phyloP scores from a whole-genome alignment of 805 yeast species.

The Kluyveromyces aestuarii region DNA sequence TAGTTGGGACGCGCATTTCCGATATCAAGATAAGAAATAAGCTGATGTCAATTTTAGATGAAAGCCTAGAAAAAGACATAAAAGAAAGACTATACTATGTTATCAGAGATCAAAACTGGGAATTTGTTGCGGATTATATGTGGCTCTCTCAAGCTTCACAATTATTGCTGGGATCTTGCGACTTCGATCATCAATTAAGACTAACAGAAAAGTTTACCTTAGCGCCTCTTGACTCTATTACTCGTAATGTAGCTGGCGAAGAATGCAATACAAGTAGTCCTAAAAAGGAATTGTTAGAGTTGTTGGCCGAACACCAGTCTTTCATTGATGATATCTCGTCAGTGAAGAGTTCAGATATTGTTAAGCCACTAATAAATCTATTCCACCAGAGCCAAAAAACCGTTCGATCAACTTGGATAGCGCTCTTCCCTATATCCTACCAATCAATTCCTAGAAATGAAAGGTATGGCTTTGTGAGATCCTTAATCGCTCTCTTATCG shows the following conservation, averaged over 20 bases:
- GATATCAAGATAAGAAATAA: constrained; percentile 67
- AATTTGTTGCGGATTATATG: constrained; percentile 79
- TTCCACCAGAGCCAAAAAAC: constrained; percentile 76
- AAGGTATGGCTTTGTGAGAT: constrained; percentile 73
- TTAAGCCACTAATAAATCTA: constrained; percentile 67
- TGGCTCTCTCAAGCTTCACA: constrained; percentile 95
- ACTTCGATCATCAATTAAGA: constrained; percentile 37
- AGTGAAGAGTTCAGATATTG: constrained; percentile 48
- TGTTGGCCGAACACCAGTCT: constrained; percentile 28
- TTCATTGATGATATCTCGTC: constrained; percentile 23
- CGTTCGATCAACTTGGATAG: constrained; percentile 76
- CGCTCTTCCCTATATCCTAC: constrained; percentile 75
- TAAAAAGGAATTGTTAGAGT: constrained; percentile 17
- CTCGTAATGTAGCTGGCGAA: constrained; percentile 7
- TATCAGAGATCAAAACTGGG: constrained; percentile 97
- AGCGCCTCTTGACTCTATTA: constrained; percentile 42
- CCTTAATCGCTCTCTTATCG: constrained; percentile 67
- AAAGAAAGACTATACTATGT: constrained; percentile 76
- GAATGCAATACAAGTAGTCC: constrained; percentile 4
- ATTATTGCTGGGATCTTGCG: constrained; percentile 70
- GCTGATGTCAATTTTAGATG: constrained; percentile 70
- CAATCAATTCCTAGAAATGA: constrained; percentile 68
- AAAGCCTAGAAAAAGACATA: constrained; percentile 68
- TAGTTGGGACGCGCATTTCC: constrained; percentile 82
- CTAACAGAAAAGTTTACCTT: constrained; percentile 44